Evolutionary conservation across 345 rosid species (phyloP), one percentile per base, ranked within the genome.

Genomic region (Sisymbrium altissimum): DNA sequence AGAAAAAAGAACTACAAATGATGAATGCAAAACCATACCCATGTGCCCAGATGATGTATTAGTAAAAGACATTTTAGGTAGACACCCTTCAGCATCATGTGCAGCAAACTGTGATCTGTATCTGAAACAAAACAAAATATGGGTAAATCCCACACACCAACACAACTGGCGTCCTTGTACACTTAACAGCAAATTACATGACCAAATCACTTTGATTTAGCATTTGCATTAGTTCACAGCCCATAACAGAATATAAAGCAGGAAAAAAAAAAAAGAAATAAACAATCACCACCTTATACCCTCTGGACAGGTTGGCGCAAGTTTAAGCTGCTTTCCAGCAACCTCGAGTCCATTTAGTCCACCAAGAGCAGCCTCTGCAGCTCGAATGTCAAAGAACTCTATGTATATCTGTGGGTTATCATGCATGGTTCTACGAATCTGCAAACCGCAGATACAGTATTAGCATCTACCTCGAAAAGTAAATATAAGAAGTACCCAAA

Each of bases 301-400:
- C 72, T 86, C 88, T 59, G 82, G 81, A 70, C 27, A 75, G 75
- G 86, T 75, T 64, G 84, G 79, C 74, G 84, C 91, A 73, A 93
- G 86, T 68, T 81, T 86, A 70, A 91, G 87, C 81, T 71, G 88
- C 86, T 82, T 93, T 70, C 96, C 94, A 59, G 89, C 86, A 80
- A 91, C 84, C 78, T 86, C 84, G 38, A 82, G 81, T 78, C 85
- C 80, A 72, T 87, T 80, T 75, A 89, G 79, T 44, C 86, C 86
- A 57, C 72, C 79, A 76, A 86, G 84, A 74, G 98, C 96, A 73
- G 87, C 82, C 61, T 86, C 91, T 35, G 98, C 92, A 21, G 91
- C 94, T 87, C 98, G 88, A 75, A 74, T 68, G 73, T 93, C 98
- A 82, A 82, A 93, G 76, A 86, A 93, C 66, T 93, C 92, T 6